Conservation (phyloP, 192 early-diverging fungal species). For the Rhizoclosmatium sp. region DNA sequence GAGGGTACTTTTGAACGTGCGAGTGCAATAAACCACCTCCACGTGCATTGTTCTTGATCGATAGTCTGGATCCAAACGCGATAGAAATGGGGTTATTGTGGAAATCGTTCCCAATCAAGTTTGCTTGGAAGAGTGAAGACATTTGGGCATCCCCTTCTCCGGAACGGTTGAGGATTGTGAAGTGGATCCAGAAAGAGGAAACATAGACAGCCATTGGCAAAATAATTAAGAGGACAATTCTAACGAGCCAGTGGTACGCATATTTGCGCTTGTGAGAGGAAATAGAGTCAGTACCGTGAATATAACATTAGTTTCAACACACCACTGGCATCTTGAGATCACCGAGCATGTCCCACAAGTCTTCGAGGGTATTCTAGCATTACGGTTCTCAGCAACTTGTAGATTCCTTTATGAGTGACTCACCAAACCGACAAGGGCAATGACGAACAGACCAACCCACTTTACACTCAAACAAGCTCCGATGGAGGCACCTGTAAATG, state of each 20-base stretch:
- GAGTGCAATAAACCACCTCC: constrained; percentile 95
- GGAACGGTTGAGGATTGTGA: constrained; percentile 78
- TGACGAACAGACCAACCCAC: constrained; percentile 95
- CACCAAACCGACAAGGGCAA: constrained; percentile 83
- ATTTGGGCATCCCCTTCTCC: constrained; percentile 93
- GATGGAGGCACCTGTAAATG: constrained; percentile 84
- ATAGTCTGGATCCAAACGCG: constrained; percentile 88
- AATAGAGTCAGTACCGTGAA: background rate
- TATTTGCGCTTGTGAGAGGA: constrained; percentile 58
- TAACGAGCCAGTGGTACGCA: constrained; percentile 80
- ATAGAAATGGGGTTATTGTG: constrained; percentile 75
- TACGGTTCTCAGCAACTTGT: background rate
- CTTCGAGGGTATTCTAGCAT: constrained; percentile 79
- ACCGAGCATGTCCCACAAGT: constrained; percentile 89
- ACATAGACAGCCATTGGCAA: constrained; percentile 87
- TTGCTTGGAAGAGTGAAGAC: constrained; percentile 95
- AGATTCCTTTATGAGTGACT: constrained; percentile 9
- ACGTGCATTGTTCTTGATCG: constrained; percentile 83
- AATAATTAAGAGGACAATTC: constrained; percentile 81
- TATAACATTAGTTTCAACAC: background rate
- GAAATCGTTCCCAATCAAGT: constrained; percentile 81
- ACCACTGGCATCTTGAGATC: constrained; percentile 57
- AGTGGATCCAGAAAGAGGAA: constrained; percentile 84
- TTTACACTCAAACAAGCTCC: constrained; percentile 90
- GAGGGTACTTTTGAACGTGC: constrained; percentile 84